These are phyloP conservation scores for Starmerella geochares DNA, from an alignment of 805 yeast species.

Conservation along the genomic window DNA sequence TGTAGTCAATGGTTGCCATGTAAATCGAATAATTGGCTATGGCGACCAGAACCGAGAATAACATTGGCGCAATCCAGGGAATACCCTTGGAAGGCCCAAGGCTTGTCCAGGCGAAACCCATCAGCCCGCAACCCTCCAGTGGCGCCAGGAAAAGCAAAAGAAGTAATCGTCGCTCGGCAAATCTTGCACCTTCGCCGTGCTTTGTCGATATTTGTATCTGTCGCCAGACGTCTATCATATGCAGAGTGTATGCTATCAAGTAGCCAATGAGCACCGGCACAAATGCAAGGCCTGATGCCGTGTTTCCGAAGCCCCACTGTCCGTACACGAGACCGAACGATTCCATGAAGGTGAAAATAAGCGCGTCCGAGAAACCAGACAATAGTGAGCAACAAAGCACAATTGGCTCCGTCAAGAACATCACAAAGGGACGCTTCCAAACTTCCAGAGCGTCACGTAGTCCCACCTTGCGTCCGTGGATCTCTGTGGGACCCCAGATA, in stretches of 20 bases:
- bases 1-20: slow-evolving; percentile 39
- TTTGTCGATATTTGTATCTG: slow-evolving; percentile 30
- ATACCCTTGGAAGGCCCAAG: slow-evolving; percentile 31
- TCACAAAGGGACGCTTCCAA: slow-evolving; percentile 36
- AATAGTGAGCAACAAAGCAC: slow-evolving; percentile 35
- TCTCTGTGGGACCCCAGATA: slow-evolving; percentile 34
- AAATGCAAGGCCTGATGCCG: slow-evolving; percentile 32
- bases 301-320: slow-evolving; percentile 34
- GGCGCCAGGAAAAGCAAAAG: slow-evolving; percentile 35
- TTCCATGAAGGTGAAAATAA: slow-evolving; percentile 36
- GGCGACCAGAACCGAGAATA: slow-evolving; percentile 34
- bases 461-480: slow-evolving; percentile 20
- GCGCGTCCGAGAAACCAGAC: slow-evolving; percentile 37
- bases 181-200: slow-evolving; percentile 26
- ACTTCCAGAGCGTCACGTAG: slow-evolving; percentile 1
- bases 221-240: slow-evolving; percentile 32
- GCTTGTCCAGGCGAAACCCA: slow-evolving; percentile 38
- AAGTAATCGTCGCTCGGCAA: slow-evolving; percentile 24
- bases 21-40: slow-evolving; percentile 37
- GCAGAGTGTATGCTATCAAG: slow-evolving; percentile 33
- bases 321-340: slow-evolving; percentile 32
- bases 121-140: slow-evolving; percentile 34
- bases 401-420: slow-evolving; percentile 36
- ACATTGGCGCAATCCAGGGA: slow-evolving; percentile 38
- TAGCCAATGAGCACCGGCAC: slow-evolving; percentile 34